phyloP scores from a whole-genome alignment of 2,329 filamentous ascomycete genomes.

The Trichophyton simii region DNA sequence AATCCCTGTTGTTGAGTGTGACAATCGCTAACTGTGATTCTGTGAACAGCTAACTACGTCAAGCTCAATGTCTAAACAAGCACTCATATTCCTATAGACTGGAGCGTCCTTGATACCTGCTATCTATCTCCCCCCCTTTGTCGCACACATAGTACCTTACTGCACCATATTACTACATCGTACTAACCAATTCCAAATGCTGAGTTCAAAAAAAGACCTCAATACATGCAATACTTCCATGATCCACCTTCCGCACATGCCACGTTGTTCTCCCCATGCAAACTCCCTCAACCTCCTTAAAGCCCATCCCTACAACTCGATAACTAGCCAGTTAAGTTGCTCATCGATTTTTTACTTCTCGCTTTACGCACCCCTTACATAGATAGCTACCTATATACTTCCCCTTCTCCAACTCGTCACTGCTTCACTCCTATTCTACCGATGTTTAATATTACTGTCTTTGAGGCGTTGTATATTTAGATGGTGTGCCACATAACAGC shows the following conservation, averaged over 20 bases:
- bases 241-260: too few relatives aligned
- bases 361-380: too few relatives aligned
- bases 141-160: neutral
- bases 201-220: too few relatives aligned
- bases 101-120: neutral
- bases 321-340: neutral
- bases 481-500: neutral
- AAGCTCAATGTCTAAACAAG: conserved; percentile 17
- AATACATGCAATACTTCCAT: too few relatives aligned
- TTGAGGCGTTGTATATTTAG: neutral
- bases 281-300: neutral
- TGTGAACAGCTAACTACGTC: conserved; percentile 27
- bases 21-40: conserved; percentile 9
- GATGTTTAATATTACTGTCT: neutral
- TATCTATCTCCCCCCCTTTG: neutral
- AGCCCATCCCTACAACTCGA: neutral
- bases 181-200: too few relatives aligned
- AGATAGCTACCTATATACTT: neutral
- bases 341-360: too few relatives aligned
- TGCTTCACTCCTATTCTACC: neutral
- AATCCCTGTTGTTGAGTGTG: neutral
- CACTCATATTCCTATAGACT: neutral
- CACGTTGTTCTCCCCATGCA: too few relatives aligned
- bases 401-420: neutral
- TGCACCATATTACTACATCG: neutral